A percentile compares a stretch with the other conserved stretches of the same genome.
Evolutionary conservation across 148 eudicot genomes (phyloP).

Genomic region (Beta vulgaris): DNA sequence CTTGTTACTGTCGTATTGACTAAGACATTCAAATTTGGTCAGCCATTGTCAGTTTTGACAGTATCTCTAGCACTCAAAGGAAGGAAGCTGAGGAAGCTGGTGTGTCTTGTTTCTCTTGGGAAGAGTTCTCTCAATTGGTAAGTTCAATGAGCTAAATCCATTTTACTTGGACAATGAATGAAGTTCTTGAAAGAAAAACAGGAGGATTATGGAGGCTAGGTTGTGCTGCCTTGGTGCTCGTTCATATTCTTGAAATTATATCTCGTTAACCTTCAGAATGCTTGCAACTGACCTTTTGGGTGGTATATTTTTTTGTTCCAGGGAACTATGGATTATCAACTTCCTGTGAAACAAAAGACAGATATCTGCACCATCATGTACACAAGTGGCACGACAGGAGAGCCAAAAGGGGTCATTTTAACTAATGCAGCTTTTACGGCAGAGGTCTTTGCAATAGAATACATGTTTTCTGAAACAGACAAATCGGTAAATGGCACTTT

Average conservation of each 20-base stretch:
- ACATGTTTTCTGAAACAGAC: slow-evolving; percentile 59
- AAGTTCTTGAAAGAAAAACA: not conserved
- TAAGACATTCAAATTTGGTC: slow-evolving; percentile 22
- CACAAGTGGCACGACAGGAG: slow-evolving; percentile 96
- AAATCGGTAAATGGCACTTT: slow-evolving; percentile 45
- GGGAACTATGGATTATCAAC: slow-evolving; percentile 58
- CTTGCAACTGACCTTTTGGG: not conserved
- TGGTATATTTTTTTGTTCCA: slow-evolving; percentile 30
- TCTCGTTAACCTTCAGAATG: not conserved
- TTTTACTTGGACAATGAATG: not conserved
- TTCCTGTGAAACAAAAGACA: slow-evolving; percentile 54
- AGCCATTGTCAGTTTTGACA: slow-evolving; percentile 89
- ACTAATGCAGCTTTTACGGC: slow-evolving; percentile 59
- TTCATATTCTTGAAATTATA: not conserved
- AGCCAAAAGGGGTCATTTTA: slow-evolving; percentile 92
- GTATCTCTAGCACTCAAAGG: slow-evolving; percentile 53
- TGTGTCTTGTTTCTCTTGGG: slow-evolving; percentile 81
- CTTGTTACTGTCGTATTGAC: not conserved
- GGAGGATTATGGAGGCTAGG: not conserved
- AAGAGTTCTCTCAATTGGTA: slow-evolving; percentile 69
- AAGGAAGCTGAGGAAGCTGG: slow-evolving; percentile 65
- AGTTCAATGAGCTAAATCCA: slow-evolving; percentile 4
- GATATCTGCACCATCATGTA: slow-evolving; percentile 88
- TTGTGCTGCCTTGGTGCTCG: not conserved
- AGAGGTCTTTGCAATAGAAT: slow-evolving; percentile 62